Base-by-base conservation (phyloP, 164 flowering plant species). In the Annona cherimola region DNA sequence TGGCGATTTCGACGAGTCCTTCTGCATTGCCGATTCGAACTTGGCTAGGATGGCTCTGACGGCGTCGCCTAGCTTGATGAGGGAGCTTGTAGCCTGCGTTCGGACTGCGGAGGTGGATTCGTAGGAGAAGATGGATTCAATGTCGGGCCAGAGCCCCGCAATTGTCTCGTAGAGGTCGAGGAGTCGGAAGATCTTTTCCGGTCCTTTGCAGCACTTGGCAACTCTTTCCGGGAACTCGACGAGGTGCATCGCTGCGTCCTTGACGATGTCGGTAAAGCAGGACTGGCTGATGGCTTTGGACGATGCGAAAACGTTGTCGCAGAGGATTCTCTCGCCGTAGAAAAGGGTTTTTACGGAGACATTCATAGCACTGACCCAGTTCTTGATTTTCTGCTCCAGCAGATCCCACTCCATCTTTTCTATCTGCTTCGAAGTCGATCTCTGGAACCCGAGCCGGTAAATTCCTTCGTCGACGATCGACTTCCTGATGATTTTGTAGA, bases 391-490 rank as follows among this genome's bases (percentile, higher is more conserved):
- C 61, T 84, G 1, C 40, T 90, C 91, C 1, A 83, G 70, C 89
- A 86, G 63, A 1, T 82, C 86, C 91, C 93, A 89, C 4, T 81
- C 85, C 84, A 84, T 78, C 69, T 86, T 89, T 41, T 77, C 75
- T 40, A 86, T 60, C 44, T 78, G 81, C 7, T 79, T 45, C 0
- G 75, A 63, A 64, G 75, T 81, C 65, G 76, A 9, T 44, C 35
- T 73, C 73, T 82, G 87, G 1, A 90, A 75, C 1, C 90, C 91
- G 4, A 90, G 83, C 0, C 76, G 76, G 61, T 86, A 90, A 1
- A 90, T 60, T 2, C 86, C 86, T 82, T 90, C 91, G 61, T 89
- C 93, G 11, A 90, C 67, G 54, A 89, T 89, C 2, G 96, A 89
- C 61, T 84, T 87, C 2, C 96, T 70, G 16, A 89, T 82, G 35